These are phyloP conservation scores for Endotrypanum monterogeii DNA, from an alignment of 208 protist genomes.

Conservation along the genomic window DNA sequence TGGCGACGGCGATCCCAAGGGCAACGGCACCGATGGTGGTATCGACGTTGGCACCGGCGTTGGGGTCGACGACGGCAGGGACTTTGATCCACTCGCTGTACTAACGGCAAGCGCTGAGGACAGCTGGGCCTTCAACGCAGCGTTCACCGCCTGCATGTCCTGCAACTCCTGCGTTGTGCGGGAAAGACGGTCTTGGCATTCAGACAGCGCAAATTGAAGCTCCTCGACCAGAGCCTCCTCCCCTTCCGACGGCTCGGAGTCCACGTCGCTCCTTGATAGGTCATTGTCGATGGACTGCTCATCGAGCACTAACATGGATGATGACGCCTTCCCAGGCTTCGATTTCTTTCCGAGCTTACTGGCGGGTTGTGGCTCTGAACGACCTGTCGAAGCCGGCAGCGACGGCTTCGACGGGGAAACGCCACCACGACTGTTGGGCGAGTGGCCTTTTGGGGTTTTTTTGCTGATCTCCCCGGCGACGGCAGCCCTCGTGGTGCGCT, in stretches of 20 bases:
- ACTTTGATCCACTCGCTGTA: not conserved
- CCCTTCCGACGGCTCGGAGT: not conserved
- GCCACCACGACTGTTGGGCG: not conserved
- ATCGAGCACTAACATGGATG: not conserved
- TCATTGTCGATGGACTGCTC: not conserved
- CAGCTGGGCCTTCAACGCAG: conserved; percentile 22
- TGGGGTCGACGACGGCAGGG: not conserved
- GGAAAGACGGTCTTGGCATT: conserved; percentile 7
- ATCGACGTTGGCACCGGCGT: too few relatives aligned
- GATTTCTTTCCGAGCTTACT: not conserved
- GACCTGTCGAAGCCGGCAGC: not conserved
- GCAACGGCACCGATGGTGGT: too few relatives aligned
- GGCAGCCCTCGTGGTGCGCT: not conserved
- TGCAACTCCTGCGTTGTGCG: conserved; percentile 2
- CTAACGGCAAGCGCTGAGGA: conserved; percentile 5
- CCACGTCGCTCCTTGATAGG: not conserved
- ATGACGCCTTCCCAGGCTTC: not conserved
- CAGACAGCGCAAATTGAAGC: conserved; percentile 3
- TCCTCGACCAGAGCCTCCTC: not conserved
- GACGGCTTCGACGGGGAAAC: not conserved
- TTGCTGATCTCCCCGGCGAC: not conserved
- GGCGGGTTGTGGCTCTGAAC: not conserved
- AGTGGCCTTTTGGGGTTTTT: not conserved
- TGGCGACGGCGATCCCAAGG: conserved; percentile 7
- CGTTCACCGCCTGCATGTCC: conserved; percentile 19